Conservation (phyloP, 163 green algal genomes). For the Volvox carteri region DNA sequence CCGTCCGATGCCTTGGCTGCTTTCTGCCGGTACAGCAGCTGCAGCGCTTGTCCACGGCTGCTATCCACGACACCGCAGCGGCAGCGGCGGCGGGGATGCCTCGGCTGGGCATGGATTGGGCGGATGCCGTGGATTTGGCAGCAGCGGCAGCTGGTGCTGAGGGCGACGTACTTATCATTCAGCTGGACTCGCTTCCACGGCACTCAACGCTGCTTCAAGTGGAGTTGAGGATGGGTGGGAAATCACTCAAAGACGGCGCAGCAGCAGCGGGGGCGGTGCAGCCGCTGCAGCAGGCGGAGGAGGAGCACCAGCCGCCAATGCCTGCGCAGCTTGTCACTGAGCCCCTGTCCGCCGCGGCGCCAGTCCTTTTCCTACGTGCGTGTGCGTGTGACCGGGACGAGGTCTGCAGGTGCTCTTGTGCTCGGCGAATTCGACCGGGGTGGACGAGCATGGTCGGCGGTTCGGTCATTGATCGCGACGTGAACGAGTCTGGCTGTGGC, state of each 20-base stretch:
- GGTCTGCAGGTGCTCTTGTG: background rate
- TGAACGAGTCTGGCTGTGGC: background rate
- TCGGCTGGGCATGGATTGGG: background rate
- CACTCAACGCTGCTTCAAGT: conserved; percentile 8
- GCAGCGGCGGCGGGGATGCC: background rate
- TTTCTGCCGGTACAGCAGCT: conserved; percentile 19
- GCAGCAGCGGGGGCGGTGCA: too few relatives aligned
- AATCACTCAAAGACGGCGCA: too few relatives aligned
- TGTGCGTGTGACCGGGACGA: background rate
- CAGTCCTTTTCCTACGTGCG: conserved; percentile 16
- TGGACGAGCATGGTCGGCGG: background rate
- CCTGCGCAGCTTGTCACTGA: background rate
- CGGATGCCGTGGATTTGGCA: background rate
- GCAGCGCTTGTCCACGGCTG: background rate
- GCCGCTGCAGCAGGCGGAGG: background rate
- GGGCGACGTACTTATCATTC: background rate
- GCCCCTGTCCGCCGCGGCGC: background rate
- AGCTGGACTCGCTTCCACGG: background rate
- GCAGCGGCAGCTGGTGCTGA: background rate
- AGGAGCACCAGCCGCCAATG: background rate
- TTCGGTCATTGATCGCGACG: background rate
- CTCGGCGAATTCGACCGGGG: too few relatives aligned
- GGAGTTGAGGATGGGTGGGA: background rate
- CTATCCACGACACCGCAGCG: background rate
- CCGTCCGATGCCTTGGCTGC: conserved; percentile 21